A percentile compares a stretch with the other conserved stretches of the same genome.
These are phyloP conservation scores for Asterella californica DNA, from an alignment of 225 moss, liverwort and hornwort species.

Conservation along the genomic window DNA sequence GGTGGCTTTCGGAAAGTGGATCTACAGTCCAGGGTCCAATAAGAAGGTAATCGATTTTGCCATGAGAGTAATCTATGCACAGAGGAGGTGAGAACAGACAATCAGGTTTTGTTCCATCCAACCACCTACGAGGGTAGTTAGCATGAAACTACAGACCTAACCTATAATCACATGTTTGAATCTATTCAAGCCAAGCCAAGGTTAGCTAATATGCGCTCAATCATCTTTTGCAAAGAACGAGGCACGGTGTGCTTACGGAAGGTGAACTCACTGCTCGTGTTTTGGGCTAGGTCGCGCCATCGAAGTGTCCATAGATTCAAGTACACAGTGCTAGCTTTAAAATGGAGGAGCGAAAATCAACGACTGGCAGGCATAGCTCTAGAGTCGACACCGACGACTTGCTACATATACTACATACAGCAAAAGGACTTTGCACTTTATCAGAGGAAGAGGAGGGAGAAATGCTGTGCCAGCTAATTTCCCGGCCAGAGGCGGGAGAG, in stretches of 20 bases:
- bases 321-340: not conserved
- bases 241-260: not conserved
- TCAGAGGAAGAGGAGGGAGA: not conserved
- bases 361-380: not conserved
- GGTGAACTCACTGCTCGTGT: not conserved
- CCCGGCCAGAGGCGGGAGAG: not conserved
- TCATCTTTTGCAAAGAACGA: not conserved
- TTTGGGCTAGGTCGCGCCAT: not conserved
- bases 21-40: no score
- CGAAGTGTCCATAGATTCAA: not conserved
- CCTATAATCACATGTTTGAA: not conserved
- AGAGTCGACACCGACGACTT: not conserved
- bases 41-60: no score
- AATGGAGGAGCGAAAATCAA: not conserved
- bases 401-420: not conserved
- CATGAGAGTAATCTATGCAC: no score
- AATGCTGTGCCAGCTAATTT: constrained; percentile 1
- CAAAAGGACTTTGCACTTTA: not conserved
- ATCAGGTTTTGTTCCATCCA: no score
- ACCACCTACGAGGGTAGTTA: no score
- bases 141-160: not conserved
- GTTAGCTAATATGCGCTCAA: not conserved
- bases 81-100: no score
- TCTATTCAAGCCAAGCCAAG: not conserved
- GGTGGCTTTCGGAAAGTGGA: no score